These are phyloP conservation scores for Rubroboletus satanas DNA, from an alignment of 768 basidiomycete species.

Conservation along the genomic window DNA sequence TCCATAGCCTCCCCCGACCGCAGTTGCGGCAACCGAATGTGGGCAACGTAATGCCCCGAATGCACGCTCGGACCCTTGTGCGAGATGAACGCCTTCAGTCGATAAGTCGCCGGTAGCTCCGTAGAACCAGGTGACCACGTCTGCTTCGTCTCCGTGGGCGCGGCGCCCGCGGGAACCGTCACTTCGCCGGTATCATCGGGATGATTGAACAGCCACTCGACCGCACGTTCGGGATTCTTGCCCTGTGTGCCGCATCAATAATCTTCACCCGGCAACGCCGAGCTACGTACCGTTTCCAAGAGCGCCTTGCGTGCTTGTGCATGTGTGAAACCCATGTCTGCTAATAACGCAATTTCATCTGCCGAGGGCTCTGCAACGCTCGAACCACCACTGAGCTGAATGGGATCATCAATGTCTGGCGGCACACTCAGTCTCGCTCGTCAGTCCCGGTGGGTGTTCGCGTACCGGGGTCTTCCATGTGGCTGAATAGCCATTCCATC, in stretches of 20 bases:
- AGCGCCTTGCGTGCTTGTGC: conserved; percentile 86
- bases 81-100: conserved; percentile 90
- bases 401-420: conserved; percentile 83
- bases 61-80: conserved; percentile 97
- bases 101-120: conserved; percentile 69
- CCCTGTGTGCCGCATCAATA: conserved; percentile 38
- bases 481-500: conserved; percentile 93
- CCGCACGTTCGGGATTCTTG: conserved; percentile 76
- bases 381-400: conserved; percentile 33
- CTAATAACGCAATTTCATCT: conserved; percentile 69
- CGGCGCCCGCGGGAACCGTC: conserved; percentile 23
- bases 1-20: conserved; percentile 25
- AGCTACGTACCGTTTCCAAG: conserved; percentile 66
- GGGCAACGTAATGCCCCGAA: conserved; percentile 91
- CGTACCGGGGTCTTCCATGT: conserved; percentile 91
- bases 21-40: conserved; percentile 42
- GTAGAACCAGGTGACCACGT: conserved; percentile 46
- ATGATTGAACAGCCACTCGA: conserved; percentile 96
- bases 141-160: conserved; percentile 10
- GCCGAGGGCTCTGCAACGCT: conserved; percentile 52
- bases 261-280: too few species aligned
- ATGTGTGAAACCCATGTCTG: conserved; percentile 89
- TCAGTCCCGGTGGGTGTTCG: neutral
- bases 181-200: conserved; percentile 81
- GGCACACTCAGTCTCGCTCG: neutral